Evolutionary conservation across 805 yeast species (phyloP).

Genomic region (Naumovozyma dairenensis): DNA sequence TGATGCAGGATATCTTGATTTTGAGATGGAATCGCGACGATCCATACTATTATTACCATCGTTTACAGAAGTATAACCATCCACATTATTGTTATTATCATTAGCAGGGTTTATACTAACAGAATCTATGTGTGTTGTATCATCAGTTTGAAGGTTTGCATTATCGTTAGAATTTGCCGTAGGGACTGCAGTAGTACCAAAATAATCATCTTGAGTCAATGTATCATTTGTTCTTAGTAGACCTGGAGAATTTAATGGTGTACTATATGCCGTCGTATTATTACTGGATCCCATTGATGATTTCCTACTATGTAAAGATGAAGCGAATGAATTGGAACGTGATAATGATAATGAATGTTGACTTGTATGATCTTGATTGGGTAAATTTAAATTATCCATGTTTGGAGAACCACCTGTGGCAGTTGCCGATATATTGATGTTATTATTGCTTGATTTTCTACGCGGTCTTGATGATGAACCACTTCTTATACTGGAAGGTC

Average conservation of each 20-base stretch:
- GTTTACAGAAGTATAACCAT: no score
- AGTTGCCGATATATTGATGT: neutral
- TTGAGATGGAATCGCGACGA: no score
- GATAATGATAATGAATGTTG: conserved; percentile 7
- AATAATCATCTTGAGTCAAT: conserved; percentile 13
- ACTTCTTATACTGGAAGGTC: conserved; percentile 20
- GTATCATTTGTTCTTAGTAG: conserved; percentile 7
- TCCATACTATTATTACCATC: no score
- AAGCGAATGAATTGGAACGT: conserved; percentile 23
- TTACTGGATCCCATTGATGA: conserved; percentile 21
- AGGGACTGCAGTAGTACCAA: no score
- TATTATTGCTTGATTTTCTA: conserved; percentile 16
- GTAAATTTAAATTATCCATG: neutral
- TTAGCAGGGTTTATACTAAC: no score
- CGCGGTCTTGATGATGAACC: conserved; percentile 15
- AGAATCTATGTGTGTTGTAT: no score
- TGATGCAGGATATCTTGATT: no score
- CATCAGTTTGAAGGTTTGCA: no score
- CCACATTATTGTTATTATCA: no score
- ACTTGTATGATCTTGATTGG: neutral
- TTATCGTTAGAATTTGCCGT: no score
- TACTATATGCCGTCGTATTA: conserved; percentile 24
- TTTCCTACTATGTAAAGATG: conserved; percentile 24
- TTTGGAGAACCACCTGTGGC: neutral
- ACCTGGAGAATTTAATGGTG: conserved; percentile 28